Evolutionary conservation across 2,329 filamentous ascomycete species (phyloP).

Genomic region (Seiridium unicorne): DNA sequence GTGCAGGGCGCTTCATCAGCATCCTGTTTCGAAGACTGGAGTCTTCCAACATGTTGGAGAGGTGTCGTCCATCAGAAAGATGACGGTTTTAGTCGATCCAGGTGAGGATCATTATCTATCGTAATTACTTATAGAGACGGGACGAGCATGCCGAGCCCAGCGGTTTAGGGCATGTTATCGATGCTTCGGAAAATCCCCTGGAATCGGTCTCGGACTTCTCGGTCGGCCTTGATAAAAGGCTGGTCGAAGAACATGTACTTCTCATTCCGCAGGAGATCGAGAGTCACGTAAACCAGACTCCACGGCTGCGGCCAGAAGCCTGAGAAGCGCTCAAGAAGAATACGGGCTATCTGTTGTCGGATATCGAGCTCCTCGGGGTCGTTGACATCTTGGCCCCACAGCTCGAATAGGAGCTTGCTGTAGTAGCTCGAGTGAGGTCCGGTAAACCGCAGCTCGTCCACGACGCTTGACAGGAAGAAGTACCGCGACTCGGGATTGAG

Average conservation of each 20-base stretch:
- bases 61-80: background rate
- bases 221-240: slow-evolving; percentile 85
- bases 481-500: slow-evolving; percentile 78
- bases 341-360: slow-evolving; percentile 85
- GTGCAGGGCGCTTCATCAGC: background rate
- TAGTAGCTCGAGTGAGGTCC: slow-evolving; percentile 93
- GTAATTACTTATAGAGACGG: too few species aligned
- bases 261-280: slow-evolving; percentile 89
- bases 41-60: background rate
- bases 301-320: slow-evolving; percentile 92
- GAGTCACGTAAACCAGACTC: slow-evolving; percentile 84
- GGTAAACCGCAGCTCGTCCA: slow-evolving; percentile 89
- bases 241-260: slow-evolving; percentile 91
- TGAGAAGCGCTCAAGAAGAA: slow-evolving; percentile 83
- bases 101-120: background rate
- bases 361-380: slow-evolving; percentile 78
- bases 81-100: background rate
- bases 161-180: slow-evolving; percentile 8
- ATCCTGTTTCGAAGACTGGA: too few species aligned
- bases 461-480: slow-evolving; percentile 78
- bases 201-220: slow-evolving; percentile 62
- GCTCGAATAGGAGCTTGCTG: slow-evolving; percentile 76
- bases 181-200: slow-evolving; percentile 11
- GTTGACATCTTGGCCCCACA: slow-evolving; percentile 75
- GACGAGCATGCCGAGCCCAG: too few species aligned